Evolutionary conservation across 2,329 filamentous ascomycete genomes (phyloP).

Genomic region (Penicillium sp.): DNA sequence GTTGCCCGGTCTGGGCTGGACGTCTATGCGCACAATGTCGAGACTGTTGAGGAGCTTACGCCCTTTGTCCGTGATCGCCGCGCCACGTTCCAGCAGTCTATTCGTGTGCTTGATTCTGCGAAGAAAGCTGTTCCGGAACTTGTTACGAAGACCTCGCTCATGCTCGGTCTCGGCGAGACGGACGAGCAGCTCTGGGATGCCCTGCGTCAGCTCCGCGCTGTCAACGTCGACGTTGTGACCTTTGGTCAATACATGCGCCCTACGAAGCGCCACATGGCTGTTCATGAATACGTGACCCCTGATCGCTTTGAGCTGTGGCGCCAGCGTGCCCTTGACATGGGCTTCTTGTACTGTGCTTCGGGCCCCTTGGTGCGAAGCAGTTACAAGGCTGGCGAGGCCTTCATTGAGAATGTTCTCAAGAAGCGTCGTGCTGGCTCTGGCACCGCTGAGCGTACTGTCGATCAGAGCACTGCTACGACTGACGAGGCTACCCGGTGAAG

Average conservation of each 20-base stretch:
- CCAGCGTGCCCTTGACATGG: conserved; percentile 84
- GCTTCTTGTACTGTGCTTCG: conserved; percentile 93
- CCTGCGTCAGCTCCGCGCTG: conserved; percentile 72
- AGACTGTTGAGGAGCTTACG: conserved; percentile 88
- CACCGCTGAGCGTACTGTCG: conserved; percentile 25
- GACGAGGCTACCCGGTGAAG: conserved; percentile 30
- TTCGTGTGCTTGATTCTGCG: conserved; percentile 74
- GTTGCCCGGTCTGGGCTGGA: conserved; percentile 87
- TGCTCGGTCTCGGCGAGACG: conserved; percentile 91
- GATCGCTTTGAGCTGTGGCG: conserved; percentile 90
- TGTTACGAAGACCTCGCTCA: conserved; percentile 98
- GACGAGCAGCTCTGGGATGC: conserved; percentile 81
- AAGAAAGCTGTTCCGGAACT: conserved; percentile 73
- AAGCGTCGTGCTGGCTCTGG: conserved; percentile 56
- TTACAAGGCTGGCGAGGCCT: conserved; percentile 97
- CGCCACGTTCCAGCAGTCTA: conserved; percentile 82
- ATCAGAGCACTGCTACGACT: conserved; percentile 22
- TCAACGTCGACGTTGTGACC: conserved; percentile 88
- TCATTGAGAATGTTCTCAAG: conserved; percentile 96
- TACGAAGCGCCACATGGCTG: conserved; percentile 95
- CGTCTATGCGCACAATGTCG: conserved; percentile 95
- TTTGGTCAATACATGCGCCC: conserved; percentile 99
- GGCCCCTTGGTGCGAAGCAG: conserved; percentile 90
- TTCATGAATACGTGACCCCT: conserved; percentile 91
- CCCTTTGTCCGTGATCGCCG: conserved; percentile 85